Base-by-base conservation (phyloP, 345 rosid genomes). In the Linum usitatissimum region DNA sequence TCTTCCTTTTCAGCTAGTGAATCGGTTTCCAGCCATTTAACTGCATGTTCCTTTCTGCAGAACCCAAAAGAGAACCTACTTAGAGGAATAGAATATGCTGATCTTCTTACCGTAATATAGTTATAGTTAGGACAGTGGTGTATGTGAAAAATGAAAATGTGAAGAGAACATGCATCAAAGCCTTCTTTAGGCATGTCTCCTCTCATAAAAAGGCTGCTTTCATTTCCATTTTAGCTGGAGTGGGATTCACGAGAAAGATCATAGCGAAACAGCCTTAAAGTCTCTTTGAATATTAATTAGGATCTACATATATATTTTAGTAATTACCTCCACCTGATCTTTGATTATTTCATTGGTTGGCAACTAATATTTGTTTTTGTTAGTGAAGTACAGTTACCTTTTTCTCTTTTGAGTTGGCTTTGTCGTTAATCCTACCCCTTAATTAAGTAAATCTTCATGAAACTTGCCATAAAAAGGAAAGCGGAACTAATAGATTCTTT, bases 241-340 rank as follows among this genome's bases (percentile, higher is more conserved):
- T 68, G 69, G 65, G 68, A 53, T 12, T 70, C 54, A 4, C 72
- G 69, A 61, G 21, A 48, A 55, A 60, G 69, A 68, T 66, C 70
- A 63, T 73, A 34, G 64, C 56, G 39, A 63, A 34, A 71, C 78
- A 74, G 77, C 81, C 71, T 78, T 77, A 54, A 34, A 7, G 38
- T 34, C 6, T 34, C 6, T 34, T 34, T 4, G 38, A 34, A 34
- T 34, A 34, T 34, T 34, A 34, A 34, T 4, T 7, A 34, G 38
- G 38, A 34, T 34, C 38, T 34, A 34, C 5, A 34, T 34, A 5
- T 34, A 4, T 34, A 34, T 34, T 34, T 34, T 4, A 34, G 6
- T 34, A 34, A 34, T 34, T n/a, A 21, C 38, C 31, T 54, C 15
- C 53, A 39, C 18, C 42, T 21, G 31, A 38, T 64, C 23, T 36